Base-by-base conservation (phyloP, 345 rosid species). In the Salix exigua region DNA sequence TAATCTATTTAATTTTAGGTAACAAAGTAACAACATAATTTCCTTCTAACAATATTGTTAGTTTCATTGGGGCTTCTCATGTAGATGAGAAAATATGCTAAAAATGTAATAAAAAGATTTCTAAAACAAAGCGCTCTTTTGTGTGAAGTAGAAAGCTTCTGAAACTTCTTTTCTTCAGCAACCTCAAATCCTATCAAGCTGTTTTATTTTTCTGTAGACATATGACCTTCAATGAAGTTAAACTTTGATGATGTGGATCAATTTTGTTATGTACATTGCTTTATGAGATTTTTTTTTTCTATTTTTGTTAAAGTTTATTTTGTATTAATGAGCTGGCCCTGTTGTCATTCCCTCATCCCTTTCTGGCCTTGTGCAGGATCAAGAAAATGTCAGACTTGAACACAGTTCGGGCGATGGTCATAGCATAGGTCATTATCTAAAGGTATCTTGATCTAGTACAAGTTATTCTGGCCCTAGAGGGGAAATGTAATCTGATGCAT, bases 291-390 rank as follows among this genome's bases (percentile, higher is more conserved):
- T 25, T 68, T 25, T 68, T n/a, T 44, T 6, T 16, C 21, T 8
- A 48, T 21, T 40, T 73, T 23, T 50, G 4, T 40, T 7, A 63
- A 40, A 51, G 12, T 71, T 7, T 23, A 5, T n/a, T 51, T 65
- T 38, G 44, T 40, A 40, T 72, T 28, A 63, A 58, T 53, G 53
- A 53, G 25, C 16, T 50, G 25, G 48, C 10, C 14, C 42, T 60
- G 23, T 21, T 66, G 23, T 31, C 31, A 42, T 72, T 33, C 46
- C 19, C 9, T 51, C 19, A 6, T 4, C 7, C 17, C 42, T 64
- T 38, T 44, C 19, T 72, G 64, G 18, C 61, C 71, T 18, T 44
- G 67, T 74, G 80, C 80, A 86, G 89, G 76, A 76, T 87, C 72
- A 85, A 75, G 79, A 77, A 71, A 73, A 69, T 13, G 38, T 66